Evolutionary conservation across 2,329 filamentous ascomycete genomes (phyloP).

Genomic region (Aspergillus sp.): DNA sequence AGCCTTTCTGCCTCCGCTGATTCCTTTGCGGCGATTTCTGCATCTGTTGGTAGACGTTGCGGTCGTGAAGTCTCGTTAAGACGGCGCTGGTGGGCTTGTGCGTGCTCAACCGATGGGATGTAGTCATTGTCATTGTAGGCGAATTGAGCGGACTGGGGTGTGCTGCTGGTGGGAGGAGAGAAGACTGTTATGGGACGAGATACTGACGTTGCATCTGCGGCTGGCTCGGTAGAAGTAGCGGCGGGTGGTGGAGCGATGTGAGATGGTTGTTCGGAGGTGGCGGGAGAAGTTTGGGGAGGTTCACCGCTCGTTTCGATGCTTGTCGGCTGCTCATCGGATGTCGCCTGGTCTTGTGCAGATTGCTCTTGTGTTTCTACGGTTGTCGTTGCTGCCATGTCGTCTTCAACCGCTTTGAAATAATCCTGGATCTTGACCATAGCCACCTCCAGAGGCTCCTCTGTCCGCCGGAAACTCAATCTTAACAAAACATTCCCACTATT

Average conservation of each 20-base stretch:
- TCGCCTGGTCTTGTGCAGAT: constrained; percentile 7
- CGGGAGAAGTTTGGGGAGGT: constrained; percentile 1
- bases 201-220: constrained; percentile 33
- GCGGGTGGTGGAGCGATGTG: constrained; percentile 7
- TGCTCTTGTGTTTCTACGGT: constrained; percentile 18
- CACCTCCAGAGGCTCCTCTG: constrained; percentile 71
- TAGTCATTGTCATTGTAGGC: constrained; percentile 68
- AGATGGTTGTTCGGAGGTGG: constrained; percentile 10
- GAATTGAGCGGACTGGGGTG: constrained; percentile 65
- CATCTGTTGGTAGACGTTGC: constrained; percentile 71
- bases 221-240: constrained; percentile 13
- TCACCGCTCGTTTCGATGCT: neutral
- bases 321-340: constrained; percentile 6
- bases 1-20: constrained; percentile 60
- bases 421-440: constrained; percentile 74
- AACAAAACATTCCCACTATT: constrained; percentile 77
- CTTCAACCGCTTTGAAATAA: constrained; percentile 56
- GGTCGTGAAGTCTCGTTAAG: constrained; percentile 70
- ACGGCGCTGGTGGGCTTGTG: constrained; percentile 71
- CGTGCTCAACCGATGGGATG: constrained; percentile 74
- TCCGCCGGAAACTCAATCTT: constrained; percentile 67
- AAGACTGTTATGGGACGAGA: constrained; percentile 59
- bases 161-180: constrained; percentile 65
- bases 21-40: constrained; percentile 66
- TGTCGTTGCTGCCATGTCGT: constrained; percentile 16